phyloP scores from a whole-genome alignment of 805 yeast genomes.

The Candida gorgasii region DNA sequence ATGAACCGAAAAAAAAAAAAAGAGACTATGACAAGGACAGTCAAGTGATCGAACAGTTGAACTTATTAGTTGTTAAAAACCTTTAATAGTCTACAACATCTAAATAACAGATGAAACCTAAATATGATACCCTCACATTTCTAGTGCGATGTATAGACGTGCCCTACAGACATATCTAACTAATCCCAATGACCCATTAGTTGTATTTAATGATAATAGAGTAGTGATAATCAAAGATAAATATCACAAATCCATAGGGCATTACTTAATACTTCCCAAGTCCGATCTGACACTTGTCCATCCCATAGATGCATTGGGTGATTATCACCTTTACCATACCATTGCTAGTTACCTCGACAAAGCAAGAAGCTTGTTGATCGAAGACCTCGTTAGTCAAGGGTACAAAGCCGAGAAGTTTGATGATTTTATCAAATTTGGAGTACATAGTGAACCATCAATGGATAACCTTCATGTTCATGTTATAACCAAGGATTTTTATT shows the following conservation, averaged over 20 bases:
- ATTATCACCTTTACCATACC: slow-evolving; percentile 29
- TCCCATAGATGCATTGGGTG: slow-evolving; percentile 52
- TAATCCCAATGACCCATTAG: slow-evolving; percentile 43
- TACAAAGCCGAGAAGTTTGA: slow-evolving; percentile 3
- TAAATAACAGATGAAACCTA: too few species aligned
- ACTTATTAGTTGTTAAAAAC: too few species aligned
- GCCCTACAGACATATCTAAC: slow-evolving; percentile 52
- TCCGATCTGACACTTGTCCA: slow-evolving; percentile 36
- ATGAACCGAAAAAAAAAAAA: too few species aligned
- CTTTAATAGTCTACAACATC: too few species aligned
- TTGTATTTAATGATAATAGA: slow-evolving; percentile 50
- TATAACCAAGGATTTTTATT: slow-evolving; percentile 61
- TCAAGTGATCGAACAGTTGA: too few species aligned
- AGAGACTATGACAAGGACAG: too few species aligned
- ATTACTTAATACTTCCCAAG: slow-evolving; percentile 63
- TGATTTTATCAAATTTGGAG: slow-evolving; percentile 52
- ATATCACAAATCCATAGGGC: slow-evolving; percentile 64
- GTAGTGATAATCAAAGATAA: slow-evolving; percentile 59
- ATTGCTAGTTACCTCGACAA: slow-evolving; percentile 35
- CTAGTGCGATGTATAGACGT: slow-evolving; percentile 35
- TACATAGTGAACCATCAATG: slow-evolving; percentile 73
- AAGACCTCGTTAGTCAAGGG: slow-evolving; percentile 22
- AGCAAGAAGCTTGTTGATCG: slow-evolving; percentile 33
- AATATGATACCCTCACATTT: too few species aligned
- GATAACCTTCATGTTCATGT: slow-evolving; percentile 73